phyloP scores from a whole-genome alignment of 345 rosid genomes.

The Dipteronia dyeriana region DNA sequence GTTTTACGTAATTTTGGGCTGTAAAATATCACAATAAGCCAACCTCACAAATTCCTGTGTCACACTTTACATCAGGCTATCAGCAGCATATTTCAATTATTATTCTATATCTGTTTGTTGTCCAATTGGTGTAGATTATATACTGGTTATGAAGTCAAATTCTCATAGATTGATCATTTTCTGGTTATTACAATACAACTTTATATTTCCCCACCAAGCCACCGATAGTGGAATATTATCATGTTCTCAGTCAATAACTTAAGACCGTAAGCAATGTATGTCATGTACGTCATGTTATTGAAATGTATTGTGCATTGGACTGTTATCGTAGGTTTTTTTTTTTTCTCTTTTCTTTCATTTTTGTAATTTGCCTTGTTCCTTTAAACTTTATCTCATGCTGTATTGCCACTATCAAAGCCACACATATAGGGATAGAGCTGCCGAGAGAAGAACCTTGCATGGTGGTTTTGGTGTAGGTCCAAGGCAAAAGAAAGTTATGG shows the following conservation, averaged over 20 bases:
- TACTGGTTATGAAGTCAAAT: background rate
- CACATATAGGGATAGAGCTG: slow-evolving; percentile 85
- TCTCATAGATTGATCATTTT: background rate
- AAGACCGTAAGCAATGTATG: background rate
- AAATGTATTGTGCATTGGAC: no score
- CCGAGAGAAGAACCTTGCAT: slow-evolving; percentile 82
- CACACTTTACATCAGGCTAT: background rate
- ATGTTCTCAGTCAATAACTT: background rate
- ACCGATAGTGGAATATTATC: background rate
- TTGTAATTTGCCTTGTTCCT: no score
- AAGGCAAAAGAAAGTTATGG: slow-evolving; percentile 58
- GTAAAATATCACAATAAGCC: background rate
- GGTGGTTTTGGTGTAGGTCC: slow-evolving; percentile 83
- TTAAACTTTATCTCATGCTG: no score
- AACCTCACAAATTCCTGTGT: background rate
- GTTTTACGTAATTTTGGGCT: background rate
- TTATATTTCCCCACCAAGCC: no score
- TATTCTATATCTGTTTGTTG: background rate
- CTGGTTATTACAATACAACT: background rate
- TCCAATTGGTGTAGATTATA: background rate
- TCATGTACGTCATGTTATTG: no score
- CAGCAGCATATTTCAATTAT: background rate
- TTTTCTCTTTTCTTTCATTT: no score
- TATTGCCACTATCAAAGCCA: slow-evolving; percentile 42
- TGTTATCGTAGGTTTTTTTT: no score